These are phyloP conservation scores for Sinapis alba DNA, from an alignment of 441 rosid species.

Conservation along the genomic window DNA sequence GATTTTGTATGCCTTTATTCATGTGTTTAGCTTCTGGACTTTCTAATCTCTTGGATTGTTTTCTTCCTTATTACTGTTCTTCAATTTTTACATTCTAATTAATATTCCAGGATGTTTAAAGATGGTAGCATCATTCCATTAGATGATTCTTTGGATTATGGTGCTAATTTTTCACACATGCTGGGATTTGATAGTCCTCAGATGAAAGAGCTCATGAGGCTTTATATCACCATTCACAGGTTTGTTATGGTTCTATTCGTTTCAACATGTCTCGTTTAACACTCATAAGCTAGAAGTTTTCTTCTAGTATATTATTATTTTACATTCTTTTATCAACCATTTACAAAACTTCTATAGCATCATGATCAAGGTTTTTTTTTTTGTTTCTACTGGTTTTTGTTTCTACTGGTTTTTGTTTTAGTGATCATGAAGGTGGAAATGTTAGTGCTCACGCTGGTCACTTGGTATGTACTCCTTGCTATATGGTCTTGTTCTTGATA, in stretches of 20 bases:
- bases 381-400: neutral
- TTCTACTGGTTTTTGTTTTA: neutral
- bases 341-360: neutral
- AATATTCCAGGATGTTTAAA: conserved; percentile 69
- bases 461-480: conserved; percentile 56
- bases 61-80: neutral
- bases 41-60: neutral
- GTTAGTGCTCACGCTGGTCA: conserved; percentile 28
- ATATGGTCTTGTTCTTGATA: conserved; percentile 14
- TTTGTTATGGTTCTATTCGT: conserved; percentile 35
- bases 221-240: conserved; percentile 92
- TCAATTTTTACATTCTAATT: conserved; percentile 3
- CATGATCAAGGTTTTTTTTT: conserved; percentile 6
- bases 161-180: conserved; percentile 88
- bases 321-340: neutral
- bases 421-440: conserved; percentile 3
- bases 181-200: conserved; percentile 74
- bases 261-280: neutral
- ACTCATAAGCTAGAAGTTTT: conserved; percentile 26
- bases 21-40: neutral
- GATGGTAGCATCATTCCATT: conserved; percentile 66
- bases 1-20: neutral
- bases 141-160: conserved; percentile 84
- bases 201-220: conserved; percentile 98
- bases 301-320: neutral